Evolutionary conservation across 2,329 filamentous ascomycete genomes (phyloP).

Genomic region (Pyrenophora teres): DNA sequence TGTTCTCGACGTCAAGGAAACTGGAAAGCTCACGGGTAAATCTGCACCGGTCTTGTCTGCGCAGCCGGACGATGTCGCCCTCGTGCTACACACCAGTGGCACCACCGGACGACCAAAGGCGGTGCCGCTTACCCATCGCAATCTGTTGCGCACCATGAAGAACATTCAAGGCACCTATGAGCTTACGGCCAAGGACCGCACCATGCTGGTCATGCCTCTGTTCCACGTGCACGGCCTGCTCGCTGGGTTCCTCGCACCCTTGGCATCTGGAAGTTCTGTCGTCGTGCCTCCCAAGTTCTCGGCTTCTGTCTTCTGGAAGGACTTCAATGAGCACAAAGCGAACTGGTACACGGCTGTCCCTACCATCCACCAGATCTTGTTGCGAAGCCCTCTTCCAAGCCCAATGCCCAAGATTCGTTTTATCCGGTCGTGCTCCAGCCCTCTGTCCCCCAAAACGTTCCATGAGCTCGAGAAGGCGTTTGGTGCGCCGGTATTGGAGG

Average conservation of each 20-base stretch:
- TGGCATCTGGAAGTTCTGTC: slow-evolving; percentile 76
- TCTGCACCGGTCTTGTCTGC: slow-evolving; percentile 58
- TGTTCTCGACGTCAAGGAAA: slow-evolving; percentile 76
- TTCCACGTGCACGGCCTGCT: slow-evolving; percentile 91
- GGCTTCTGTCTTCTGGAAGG: slow-evolving; percentile 78
- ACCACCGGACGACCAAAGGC: slow-evolving; percentile 87
- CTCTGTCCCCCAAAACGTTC: slow-evolving; percentile 80
- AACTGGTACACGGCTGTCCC: slow-evolving; percentile 96
- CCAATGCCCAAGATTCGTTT: slow-evolving; percentile 78
- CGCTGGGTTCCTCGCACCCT: slow-evolving; percentile 77
- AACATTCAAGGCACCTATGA: slow-evolving; percentile 82
- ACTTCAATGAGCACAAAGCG: slow-evolving; percentile 73
- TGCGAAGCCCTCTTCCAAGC: slow-evolving; percentile 71
- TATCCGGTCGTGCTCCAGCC: slow-evolving; percentile 85
- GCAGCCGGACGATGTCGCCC: slow-evolving; percentile 76
- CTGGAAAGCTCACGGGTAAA: slow-evolving; percentile 66
- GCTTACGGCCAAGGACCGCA: slow-evolving; percentile 72
- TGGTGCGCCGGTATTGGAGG: slow-evolving; percentile 81
- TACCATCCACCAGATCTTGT: slow-evolving; percentile 87
- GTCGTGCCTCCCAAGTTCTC: slow-evolving; percentile 81
- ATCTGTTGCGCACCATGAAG: slow-evolving; percentile 79
- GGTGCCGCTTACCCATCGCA: slow-evolving; percentile 77
- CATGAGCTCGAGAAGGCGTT: slow-evolving; percentile 77
- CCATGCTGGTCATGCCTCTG: slow-evolving; percentile 86
- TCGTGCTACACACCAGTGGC: slow-evolving; percentile 82